These are phyloP conservation scores for Cyberlindnera misumaiensis DNA, from an alignment of 805 yeast genomes.

Conservation along the genomic window DNA sequence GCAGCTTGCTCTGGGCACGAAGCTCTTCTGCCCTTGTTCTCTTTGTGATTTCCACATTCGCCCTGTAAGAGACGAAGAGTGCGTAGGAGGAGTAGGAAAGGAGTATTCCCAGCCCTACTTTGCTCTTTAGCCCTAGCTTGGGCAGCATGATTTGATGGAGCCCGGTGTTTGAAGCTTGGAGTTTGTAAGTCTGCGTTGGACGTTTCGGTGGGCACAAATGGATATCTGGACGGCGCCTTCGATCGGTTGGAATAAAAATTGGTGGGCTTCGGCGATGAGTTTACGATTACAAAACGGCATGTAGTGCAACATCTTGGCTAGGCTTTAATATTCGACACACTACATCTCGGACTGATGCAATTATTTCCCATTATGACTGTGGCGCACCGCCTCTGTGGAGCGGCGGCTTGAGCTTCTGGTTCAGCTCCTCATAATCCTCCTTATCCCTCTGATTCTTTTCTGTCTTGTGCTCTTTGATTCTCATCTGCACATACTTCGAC, in stretches of 20 bases:
- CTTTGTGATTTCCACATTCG: constrained; percentile 45
- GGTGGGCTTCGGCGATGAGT: too few relatives aligned
- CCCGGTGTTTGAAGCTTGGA: neutral
- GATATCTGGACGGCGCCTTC: too few relatives aligned
- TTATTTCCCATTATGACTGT: neutral
- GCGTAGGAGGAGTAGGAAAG: constrained; percentile 60
- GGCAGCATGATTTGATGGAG: constrained; percentile 2
- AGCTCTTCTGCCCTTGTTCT: constrained; percentile 29
- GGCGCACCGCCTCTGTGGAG: constrained; percentile 26
- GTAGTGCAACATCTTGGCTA: too few relatives aligned
- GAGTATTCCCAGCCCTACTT: constrained; percentile 24
- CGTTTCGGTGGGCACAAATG: too few relatives aligned
- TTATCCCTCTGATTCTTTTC: constrained; percentile 13
- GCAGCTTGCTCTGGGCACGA: constrained; percentile 1
- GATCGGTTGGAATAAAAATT: too few relatives aligned
- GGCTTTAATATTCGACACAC: too few relatives aligned
- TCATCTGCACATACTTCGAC: constrained; percentile 31
- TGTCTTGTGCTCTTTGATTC: constrained; percentile 25
- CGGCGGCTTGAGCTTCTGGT: constrained; percentile 24
- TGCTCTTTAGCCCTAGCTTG: constrained; percentile 17
- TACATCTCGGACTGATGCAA: too few relatives aligned
- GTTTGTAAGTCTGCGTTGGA: too few relatives aligned
- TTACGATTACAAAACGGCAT: too few relatives aligned
- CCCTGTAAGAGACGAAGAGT: constrained; percentile 47
- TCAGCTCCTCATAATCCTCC: constrained; percentile 20